These are phyloP conservation scores for Bipolaris cookei DNA, from an alignment of 2,329 filamentous ascomycete genomes.

Conservation along the genomic window DNA sequence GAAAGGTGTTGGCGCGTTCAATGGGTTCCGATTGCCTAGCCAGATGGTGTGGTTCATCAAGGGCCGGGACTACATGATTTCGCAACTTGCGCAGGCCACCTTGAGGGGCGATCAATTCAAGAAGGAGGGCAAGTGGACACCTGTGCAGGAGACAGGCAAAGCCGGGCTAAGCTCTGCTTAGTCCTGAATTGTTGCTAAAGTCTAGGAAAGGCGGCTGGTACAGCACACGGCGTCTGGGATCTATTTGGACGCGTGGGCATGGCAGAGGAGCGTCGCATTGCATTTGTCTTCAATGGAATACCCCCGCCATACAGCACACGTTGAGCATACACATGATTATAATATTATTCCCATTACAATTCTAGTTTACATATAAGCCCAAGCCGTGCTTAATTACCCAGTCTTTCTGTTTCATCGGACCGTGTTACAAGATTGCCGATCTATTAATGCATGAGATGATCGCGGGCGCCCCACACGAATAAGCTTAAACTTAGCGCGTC, in stretches of 20 bases:
- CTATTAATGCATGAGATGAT: slow-evolving; percentile 4
- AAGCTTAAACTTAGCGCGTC: slow-evolving; percentile 30
- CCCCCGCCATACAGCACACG: neutral
- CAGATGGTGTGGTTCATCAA: slow-evolving; percentile 54
- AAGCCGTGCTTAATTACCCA: neutral
- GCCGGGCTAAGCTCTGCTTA: slow-evolving; percentile 31
- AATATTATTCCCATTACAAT: neutral
- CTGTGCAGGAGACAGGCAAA: slow-evolving; percentile 31
- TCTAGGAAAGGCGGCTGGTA: neutral
- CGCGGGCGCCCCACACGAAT: slow-evolving; percentile 14
- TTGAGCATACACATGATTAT: neutral
- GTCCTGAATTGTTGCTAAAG: neutral
- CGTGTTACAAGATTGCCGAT: slow-evolving; percentile 1
- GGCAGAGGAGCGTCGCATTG: neutral
- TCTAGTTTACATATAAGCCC: neutral
- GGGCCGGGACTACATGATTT: slow-evolving; percentile 51
- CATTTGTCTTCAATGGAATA: slow-evolving; percentile 5
- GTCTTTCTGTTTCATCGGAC: neutral
- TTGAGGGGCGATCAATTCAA: slow-evolving; percentile 41
- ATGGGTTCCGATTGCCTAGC: slow-evolving; percentile 48
- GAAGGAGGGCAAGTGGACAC: slow-evolving; percentile 48
- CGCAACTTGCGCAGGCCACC: slow-evolving; percentile 33
- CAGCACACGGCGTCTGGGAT: neutral
- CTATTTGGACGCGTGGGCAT: neutral
- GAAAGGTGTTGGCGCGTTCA: slow-evolving; percentile 48